Base-by-base conservation (phyloP, 129 eudicot genomes). In the Silybum marianum region DNA sequence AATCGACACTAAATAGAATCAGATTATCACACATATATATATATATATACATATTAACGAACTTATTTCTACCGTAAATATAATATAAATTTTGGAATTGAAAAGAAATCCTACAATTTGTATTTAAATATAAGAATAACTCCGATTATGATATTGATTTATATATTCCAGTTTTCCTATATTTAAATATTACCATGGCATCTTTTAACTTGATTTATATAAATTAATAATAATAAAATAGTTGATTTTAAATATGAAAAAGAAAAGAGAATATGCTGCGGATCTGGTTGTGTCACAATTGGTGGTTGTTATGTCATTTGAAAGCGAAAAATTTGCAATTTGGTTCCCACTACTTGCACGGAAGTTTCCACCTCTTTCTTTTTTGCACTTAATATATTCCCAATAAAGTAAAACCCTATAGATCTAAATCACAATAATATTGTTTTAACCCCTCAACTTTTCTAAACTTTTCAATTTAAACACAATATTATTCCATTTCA, bases 201-300 rank as follows among this genome's bases (percentile, higher is more conserved):
- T 54, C 78, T 22, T 32, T 22, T 26, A 14, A 19, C 23, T 9
- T 25, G 67, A 42, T 46, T 24, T 74, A 74, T 74, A 30, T 46
- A 38, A 51, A 18, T 18, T 74, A 44, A 14, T 10, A 22, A 38
- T 9, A 73, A n/a, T 6, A 46, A 25, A 24, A 51, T 10, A 71
- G 9, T 16, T 54, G 25, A 54, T 71, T 12, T 72, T 32, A 7
- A 71, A 22, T 32, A 16, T 9, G 10, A 14, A 16, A 14, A 22
- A 75, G 14, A 14, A 75, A 23, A 51, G 46, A 74, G 87, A 79
- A 84, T 84, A 84, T 84, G 80, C 87, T 66, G 38, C 28, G 87
- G 48, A 78, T 78, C 80, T 42, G 14, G 40, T 36, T 54, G 73
- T 40, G 80, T 79, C 84, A 79, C 58, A 25, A 8, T 28, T 12